Evolutionary conservation across 768 basidiomycete genomes (phyloP), one percentile per base, ranked within the genome.

Genomic region (Leccinellum albellum): DNA sequence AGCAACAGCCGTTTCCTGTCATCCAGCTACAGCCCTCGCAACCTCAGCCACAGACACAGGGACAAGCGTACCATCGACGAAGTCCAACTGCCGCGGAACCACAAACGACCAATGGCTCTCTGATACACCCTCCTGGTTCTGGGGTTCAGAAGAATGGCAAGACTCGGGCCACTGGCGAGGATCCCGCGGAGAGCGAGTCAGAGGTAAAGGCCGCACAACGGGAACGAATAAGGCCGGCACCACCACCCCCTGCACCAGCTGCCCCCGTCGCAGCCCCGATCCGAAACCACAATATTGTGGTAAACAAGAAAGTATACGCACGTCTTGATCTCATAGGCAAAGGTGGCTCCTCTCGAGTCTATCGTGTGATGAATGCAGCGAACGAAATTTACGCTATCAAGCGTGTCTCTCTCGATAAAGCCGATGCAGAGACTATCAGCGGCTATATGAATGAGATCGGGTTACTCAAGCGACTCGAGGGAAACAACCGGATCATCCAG

Each of bases 391-490:
- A 83, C 65, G 96, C 96, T 10, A 82, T 99, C 69, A 99, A 99
- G 71, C 86, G 89, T 54, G 95, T 98, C 35, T 84, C 89, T 15
- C 78, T 98, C 21, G 93, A 96, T 70, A 87, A 88, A 68, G 88
- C 89, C 6, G 96, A 98, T 62, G 71, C 84, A 3, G 94, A 97
- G 61, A 91, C 93, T 20, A 88, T 96, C 76, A 84, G 80, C 58
- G 89, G 92, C 14, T 99, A 96, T 73, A 89, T 93, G 83, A 98
- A 98, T 70, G 96, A 99, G 78, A 98, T 98, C 57, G 85, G 87
- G 12, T 76, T 99, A 50, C 79, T 99, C 35, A 92, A 93, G 67
- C 85, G 94, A n/a, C 78, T 99, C n/a, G 86, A 87, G 33, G 97
- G 96, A 29, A 96, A 98, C 70, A 86, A 85, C 52, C 81, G 94